Evolutionary conservation across 805 yeast genomes (phyloP), one percentile per base, ranked within the genome.

Genomic region (Sungouiozyma intestinalis): DNA sequence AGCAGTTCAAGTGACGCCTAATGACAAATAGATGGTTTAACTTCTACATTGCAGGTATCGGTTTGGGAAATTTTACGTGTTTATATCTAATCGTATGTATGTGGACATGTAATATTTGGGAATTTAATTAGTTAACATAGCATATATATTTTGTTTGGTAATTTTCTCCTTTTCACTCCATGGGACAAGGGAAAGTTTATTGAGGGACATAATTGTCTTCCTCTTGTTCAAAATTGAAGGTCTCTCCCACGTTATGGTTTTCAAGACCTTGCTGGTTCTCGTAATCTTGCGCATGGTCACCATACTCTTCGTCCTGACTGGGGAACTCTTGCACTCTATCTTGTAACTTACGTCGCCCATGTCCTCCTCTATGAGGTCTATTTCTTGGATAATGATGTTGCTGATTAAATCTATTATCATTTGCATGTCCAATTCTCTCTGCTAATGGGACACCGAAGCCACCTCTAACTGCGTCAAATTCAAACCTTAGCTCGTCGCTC

Each of bases 401-500:
- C 38, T 27, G 33, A 34, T 42, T 32, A 11, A n/a, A 15, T 21
- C 31, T 33, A 4, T 18, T 21, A 24, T 38, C 44, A 31, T 29
- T 39, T 20, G 38, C 43, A 21, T 27, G 41, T 19, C 58, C 61
- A 33, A 52, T 54, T 29, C 62, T 53, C 31, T 60, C 63, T 35
- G 62, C 62, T 34, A 62, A 51, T 35, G 68, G 62, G 14, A 65
- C 62, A n/a, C 73, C 64, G 48, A 63, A 63, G 2, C 73, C 73
- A 44, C 72, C 73, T 44, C 75, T 55, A 17, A 66, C 65, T 2
- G 73, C 69, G 43, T 73, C 74, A 50, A 73, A 66, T 49, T 71
- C 74, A 41, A 69, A 70, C 54, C 74, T 63, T 48, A 49, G 47
- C 45, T 85, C 95, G 55, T 82, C 88, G 40, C 81, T 67, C 1